Percentiles rank a stretch among this genome's conserved stretches.
phyloP scores from a whole-genome alignment of 768 basidiomycete species.

The Kwoniella mangroviensis region DNA sequence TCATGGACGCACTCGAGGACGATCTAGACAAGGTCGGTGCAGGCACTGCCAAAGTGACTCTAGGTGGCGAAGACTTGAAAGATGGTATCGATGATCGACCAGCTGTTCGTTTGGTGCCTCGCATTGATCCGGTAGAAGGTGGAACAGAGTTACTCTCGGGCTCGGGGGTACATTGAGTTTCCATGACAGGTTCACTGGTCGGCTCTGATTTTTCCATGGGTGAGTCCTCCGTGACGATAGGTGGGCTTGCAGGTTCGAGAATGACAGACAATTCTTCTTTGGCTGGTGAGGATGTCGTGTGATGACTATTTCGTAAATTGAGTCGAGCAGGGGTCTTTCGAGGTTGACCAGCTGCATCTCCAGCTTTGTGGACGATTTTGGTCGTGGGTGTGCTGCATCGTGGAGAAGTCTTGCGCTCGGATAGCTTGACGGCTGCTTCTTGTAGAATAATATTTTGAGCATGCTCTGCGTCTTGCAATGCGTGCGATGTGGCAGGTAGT shows the following conservation, averaged over 20 bases:
- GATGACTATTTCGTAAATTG: neutral
- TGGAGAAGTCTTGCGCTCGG: neutral
- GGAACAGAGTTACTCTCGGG: neutral
- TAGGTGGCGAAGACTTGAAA: conserved; percentile 19
- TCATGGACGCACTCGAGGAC: conserved; percentile 27
- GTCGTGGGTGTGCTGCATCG: neutral
- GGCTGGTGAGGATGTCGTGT: neutral
- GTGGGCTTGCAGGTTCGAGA: conserved; percentile 1
- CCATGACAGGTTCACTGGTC: neutral
- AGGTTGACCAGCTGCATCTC: conserved; percentile 50
- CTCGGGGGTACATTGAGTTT: neutral
- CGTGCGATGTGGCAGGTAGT: neutral
- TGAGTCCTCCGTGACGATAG: neutral
- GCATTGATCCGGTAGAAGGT: conserved; percentile 10
- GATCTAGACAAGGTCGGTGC: conserved; percentile 18
- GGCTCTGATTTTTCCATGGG: neutral
- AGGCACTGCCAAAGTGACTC: conserved; percentile 16
- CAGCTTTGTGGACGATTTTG: conserved; percentile 20
- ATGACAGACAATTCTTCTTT: neutral
- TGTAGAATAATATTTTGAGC: neutral
- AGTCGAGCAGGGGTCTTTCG: conserved; percentile 38
- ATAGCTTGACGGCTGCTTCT: neutral
- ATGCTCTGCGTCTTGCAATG: neutral
- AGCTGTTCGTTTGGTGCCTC: conserved; percentile 45
- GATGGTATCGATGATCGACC: conserved; percentile 17